phyloP scores from a whole-genome alignment of 2,329 filamentous ascomycete species.

The Botrytis paeoniae region DNA sequence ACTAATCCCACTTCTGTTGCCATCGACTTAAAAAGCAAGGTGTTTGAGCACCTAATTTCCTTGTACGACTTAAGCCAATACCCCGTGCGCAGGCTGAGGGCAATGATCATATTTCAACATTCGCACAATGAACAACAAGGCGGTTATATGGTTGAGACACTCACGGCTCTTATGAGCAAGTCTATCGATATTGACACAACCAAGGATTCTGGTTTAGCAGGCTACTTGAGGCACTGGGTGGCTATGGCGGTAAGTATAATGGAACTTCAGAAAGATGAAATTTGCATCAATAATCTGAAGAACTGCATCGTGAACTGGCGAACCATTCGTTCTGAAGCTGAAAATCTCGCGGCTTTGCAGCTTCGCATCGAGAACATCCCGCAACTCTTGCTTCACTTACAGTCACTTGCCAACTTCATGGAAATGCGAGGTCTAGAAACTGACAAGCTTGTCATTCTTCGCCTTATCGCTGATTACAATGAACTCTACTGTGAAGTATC shows the following conservation, averaged over 20 bases:
- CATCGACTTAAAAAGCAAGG: slow-evolving; percentile 26
- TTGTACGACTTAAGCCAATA: slow-evolving; percentile 33
- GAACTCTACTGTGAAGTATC: slow-evolving; percentile 44
- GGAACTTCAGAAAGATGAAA: slow-evolving; percentile 32
- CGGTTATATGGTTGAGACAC: slow-evolving; percentile 24
- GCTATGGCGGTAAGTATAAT: slow-evolving; percentile 29
- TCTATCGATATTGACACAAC: slow-evolving; percentile 24
- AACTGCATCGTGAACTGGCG: slow-evolving; percentile 34
- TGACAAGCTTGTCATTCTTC: slow-evolving; percentile 47
- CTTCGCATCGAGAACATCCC: slow-evolving; percentile 49
- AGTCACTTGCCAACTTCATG: slow-evolving; percentile 53
- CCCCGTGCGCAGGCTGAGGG: slow-evolving; percentile 36
- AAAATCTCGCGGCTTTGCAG: slow-evolving; percentile 43
- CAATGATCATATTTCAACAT: slow-evolving; percentile 30
- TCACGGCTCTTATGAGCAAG: slow-evolving; percentile 18
- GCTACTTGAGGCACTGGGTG: slow-evolving; percentile 31
- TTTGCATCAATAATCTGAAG: slow-evolving; percentile 30
- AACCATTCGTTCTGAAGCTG: slow-evolving; percentile 44
- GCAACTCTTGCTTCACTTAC: slow-evolving; percentile 49
- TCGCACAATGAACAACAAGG: slow-evolving; percentile 10
- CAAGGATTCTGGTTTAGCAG: slow-evolving; percentile 30
- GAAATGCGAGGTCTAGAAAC: slow-evolving; percentile 55
- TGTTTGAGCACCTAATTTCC: slow-evolving; percentile 30
- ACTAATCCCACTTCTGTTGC: slow-evolving; percentile 21
- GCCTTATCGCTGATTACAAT: slow-evolving; percentile 46